Evolutionary conservation across 495 filamentous ascomycete genomes (phyloP), one percentile per base, ranked within the genome.

Genomic region (Chaetomium cochliodes): DNA sequence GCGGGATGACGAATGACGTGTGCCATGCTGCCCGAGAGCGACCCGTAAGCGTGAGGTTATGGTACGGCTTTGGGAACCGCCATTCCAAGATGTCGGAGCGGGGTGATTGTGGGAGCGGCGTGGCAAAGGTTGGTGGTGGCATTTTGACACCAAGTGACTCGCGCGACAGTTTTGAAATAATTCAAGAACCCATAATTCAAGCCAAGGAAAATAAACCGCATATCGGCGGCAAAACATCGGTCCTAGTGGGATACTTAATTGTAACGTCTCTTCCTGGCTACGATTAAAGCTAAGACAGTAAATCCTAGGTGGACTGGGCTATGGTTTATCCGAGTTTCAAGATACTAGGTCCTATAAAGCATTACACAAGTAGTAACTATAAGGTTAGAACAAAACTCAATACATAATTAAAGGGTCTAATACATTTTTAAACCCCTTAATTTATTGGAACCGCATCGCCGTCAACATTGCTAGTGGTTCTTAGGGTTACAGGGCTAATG

Each of bases 1-100:
- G 69, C 13, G 76, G 72, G 59, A 78, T 69, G 25, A 78, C 66
- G 53, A 78, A 78, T 11, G 76, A 78, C 18, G 76, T 78, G 70
- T 78, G 76, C 76, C 76, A 78, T 37, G 76, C 76, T 2, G 76
- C 76, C 28, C 76, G 74, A 2, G 76, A 78, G 13, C 68, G 67
- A 39, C 76, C 76, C 16, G 73, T 76, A 3, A 78, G 71, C 39
- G 72, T 64, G 58, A 72, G 70, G 65, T 73, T 61, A 30, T 69
- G 62, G 68, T 69, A 74, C 0, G 76, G 75, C n/a, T 68, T 69
- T 26, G 76, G 76, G 63, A 78, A 74, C 18, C 67, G 55, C 75
- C 75, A 78, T 50, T 76, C 73, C 16, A 78, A 66, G 30, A 75
- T 69, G 5, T 73, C 69, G 57, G 75, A 78, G n/a, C 73, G 74